Base-by-base conservation (phyloP, 1,284 basidiomycete genomes). In the Hypsizygus ulmarius region DNA sequence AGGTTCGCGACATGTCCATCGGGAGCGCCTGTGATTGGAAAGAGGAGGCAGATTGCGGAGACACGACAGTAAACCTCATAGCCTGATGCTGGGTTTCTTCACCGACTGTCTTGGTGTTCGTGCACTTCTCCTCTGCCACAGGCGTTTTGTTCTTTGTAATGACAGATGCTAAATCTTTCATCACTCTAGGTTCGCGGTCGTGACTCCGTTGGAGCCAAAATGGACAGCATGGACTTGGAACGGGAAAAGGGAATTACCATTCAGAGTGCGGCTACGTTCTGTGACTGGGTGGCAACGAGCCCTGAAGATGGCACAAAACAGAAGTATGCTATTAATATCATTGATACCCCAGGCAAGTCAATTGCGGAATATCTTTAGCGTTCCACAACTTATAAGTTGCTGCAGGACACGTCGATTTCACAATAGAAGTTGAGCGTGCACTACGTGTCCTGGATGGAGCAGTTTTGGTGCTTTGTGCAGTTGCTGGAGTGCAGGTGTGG, bases 171-270 rank as follows among this genome's bases (percentile, higher is more conserved):
- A 39, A 51, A 27, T 14, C n/a, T 27, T 34, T 38, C 36, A 10
- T 39, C 57, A 43, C 39, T 43, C 19, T 33, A 90, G 87, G 87
- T 91, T 55, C 80, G 97, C 58, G 97, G 97, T 34, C 81, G 90
- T 47, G 96, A 99, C 68, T 86, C 87, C 43, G 94, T 99, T 18
- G 97, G 96, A 42, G 97, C 96, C 18, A 99, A 99, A 77, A 99
- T 99, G 97, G 96, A 99, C 71, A 92, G 88, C 62, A 99, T 99
- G 96, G 97, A 99, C 60, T 78, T 99, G 6, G 97, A 99, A 68
- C 79, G 96, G 41, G 97, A 99, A 71, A 99, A 99, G 73, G 97
- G 96, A 40, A 99, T 99, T 63, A 99, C 97, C 25, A 99, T 99
- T 57, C 96, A 99, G 71, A 94, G 90, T 61, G 96, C 97, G 3